Base-by-base conservation (phyloP, 164 flowering plant genomes). In the Chimonanthus salicifolius region DNA sequence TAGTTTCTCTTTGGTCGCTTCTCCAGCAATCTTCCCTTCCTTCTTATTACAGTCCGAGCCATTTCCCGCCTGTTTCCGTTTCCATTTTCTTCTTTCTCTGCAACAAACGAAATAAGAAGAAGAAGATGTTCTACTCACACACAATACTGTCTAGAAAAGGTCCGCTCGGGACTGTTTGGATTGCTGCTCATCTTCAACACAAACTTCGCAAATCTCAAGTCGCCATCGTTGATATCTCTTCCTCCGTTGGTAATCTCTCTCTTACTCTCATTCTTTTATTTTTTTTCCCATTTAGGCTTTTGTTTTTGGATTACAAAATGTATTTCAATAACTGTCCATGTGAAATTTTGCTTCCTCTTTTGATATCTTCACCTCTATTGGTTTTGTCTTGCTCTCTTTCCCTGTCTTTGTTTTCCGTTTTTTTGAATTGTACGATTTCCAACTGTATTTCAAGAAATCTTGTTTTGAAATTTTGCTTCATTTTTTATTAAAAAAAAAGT, bases 151-250 rank as follows among this genome's bases (percentile, higher is more conserved):
- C 88, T 15, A 81, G 88, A 49, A 94, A 94, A 72, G 89, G 92
- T 51, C 96, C 97, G 1, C 75, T 94, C 1, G 96, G 96, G 7
- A 89, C 92, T 3, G 91, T 94, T 0, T 94, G 98, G 98, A 86
- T 91, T 47, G 98, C 97, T 7, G 96, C 97, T 5, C 97, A 92
- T 81, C 79, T 90, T 6, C 92, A 94, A 62, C 83, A 88, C 78
- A 85, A 83, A 76, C 87, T 94, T 65, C 84, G 82, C 73, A 94
- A 87, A 71, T 77, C 89, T 50, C 92, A 89, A 47, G 85, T 87
- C 67, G 72, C 83, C 45, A 70, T 82, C 78, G 84, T 89, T 44
- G 83, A 90, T 67, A 88, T 94, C 74, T 69, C 84, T 76, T 72
- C 90, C 60, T 84, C 94, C 11, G 94, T 89, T 18, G 97, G 98